A percentile compares a stretch with the other conserved stretches of the same genome.
Evolutionary conservation across 176 grass and related monocot genomes (phyloP).

Genomic region (Rhipidocladum racemiflorum): DNA sequence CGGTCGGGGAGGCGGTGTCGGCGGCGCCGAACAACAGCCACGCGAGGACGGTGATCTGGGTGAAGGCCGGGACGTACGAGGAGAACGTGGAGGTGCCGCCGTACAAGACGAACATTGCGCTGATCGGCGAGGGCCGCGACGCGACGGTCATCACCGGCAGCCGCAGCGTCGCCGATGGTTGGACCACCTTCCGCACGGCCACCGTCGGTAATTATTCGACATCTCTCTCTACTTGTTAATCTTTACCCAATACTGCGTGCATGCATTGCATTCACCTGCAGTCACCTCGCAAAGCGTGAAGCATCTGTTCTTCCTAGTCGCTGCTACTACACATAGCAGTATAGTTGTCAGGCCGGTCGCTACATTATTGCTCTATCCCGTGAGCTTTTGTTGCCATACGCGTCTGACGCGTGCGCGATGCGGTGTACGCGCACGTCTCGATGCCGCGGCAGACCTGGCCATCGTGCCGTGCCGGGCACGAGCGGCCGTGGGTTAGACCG

Average conservation of each 20-base stretch:
- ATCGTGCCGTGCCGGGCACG: too few species aligned
- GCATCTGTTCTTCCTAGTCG: not conserved
- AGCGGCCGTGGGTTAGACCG: too few species aligned
- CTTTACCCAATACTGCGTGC: not conserved
- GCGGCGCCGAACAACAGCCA: conserved; percentile 59
- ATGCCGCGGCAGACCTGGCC: too few species aligned
- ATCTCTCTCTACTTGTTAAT: not conserved
- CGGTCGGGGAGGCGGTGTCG: conserved; percentile 57
- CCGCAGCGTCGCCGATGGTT: conserved; percentile 51
- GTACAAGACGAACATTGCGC: conserved; percentile 54
- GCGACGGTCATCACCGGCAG: conserved; percentile 70
- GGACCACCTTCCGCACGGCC: conserved; percentile 72
- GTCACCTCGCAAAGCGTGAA: not conserved
- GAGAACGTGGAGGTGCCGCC: conserved; percentile 71
- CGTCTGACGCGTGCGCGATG: not conserved
- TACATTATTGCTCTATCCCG: not conserved
- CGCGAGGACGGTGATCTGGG: conserved; percentile 46
- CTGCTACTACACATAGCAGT: not conserved
- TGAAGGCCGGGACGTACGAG: conserved; percentile 70
- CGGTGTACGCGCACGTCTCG: not conserved
- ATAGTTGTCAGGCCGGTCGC: not conserved
- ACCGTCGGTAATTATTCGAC: conserved; percentile 50
- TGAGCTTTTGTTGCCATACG: conserved; percentile 13
- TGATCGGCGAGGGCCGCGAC: conserved; percentile 52
- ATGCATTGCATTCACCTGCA: not conserved